Conservation (phyloP, 2,329 filamentous ascomycete genomes). For the Pseudogymnoascus destructans region DNA sequence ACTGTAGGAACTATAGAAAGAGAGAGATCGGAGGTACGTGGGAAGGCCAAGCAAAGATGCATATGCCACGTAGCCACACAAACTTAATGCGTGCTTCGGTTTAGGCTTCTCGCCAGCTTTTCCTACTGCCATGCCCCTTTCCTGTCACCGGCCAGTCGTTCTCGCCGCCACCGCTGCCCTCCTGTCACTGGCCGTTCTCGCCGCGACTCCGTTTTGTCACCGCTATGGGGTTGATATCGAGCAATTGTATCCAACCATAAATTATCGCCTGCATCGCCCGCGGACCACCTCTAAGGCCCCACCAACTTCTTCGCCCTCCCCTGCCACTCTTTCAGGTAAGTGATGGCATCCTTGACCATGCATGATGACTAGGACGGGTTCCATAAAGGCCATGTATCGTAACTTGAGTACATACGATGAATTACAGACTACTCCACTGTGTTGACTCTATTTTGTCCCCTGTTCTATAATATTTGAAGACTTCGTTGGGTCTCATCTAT, state of each 20-base stretch:
- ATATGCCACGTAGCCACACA: background rate
- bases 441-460: background rate
- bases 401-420: background rate
- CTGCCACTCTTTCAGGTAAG: too few species aligned
- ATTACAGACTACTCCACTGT: background rate
- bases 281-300: too few species aligned
- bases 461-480: background rate
- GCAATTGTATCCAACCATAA: too few species aligned
- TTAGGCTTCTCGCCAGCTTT: background rate
- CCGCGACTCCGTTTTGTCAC: background rate
- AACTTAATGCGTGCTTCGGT: too few species aligned
- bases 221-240: background rate
- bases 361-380: too few species aligned
- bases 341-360: too few species aligned
- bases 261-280: too few species aligned
- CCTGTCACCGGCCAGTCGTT: background rate
- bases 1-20: rapidly evolving
- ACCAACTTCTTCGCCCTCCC: too few species aligned
- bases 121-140: background rate
- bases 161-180: background rate
- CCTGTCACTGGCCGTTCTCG: background rate
- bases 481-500: background rate
- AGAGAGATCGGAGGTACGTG: background rate
- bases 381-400: background rate
- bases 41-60: background rate